These are phyloP conservation scores for Acacia concinna DNA, from an alignment of 331 rosid species.

Conservation along the genomic window DNA sequence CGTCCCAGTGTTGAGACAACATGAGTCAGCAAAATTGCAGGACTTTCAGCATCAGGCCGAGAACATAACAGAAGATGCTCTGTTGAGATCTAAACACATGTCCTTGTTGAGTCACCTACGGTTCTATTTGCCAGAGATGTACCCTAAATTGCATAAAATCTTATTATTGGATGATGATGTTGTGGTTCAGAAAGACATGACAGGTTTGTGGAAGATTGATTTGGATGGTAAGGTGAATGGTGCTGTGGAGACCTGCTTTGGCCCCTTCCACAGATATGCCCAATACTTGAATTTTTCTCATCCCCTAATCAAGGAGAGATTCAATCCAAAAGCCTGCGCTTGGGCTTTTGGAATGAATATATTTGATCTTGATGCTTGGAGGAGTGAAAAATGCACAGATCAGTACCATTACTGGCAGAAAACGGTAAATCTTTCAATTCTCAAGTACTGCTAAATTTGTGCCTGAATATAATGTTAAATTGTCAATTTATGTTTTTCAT, in stretches of 20 bases:
- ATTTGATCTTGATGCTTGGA: constrained; percentile 96
- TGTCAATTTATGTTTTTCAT: constrained; percentile 1
- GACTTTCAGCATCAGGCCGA: constrained; percentile 57
- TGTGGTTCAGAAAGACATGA: constrained; percentile 91
- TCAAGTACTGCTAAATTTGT: constrained; percentile 1
- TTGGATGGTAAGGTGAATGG: constrained; percentile 94
- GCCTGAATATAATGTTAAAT: background rate
- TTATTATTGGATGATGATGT: constrained; percentile 88
- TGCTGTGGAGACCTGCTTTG: constrained; percentile 96
- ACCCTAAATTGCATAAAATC: constrained; percentile 79
- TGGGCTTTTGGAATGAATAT: constrained; percentile 95
- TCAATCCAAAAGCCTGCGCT: constrained; percentile 89
- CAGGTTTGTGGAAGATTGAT: constrained; percentile 89
- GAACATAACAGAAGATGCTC: constrained; percentile 50
- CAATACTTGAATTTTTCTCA: constrained; percentile 88
- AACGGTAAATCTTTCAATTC: constrained; percentile 52
- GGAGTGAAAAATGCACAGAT: constrained; percentile 76
- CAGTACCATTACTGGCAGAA: constrained; percentile 92
- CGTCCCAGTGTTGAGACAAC: constrained; percentile 77
- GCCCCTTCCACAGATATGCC: constrained; percentile 82
- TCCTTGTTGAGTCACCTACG: constrained; percentile 83
- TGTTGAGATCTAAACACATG: constrained; percentile 50
- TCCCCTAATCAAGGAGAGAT: constrained; percentile 69
- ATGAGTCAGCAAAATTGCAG: constrained; percentile 56
- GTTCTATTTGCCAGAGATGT: constrained; percentile 94